Evolutionary conservation across 768 basidiomycete genomes (phyloP).

Genomic region (Podaxis carcinomalis): DNA sequence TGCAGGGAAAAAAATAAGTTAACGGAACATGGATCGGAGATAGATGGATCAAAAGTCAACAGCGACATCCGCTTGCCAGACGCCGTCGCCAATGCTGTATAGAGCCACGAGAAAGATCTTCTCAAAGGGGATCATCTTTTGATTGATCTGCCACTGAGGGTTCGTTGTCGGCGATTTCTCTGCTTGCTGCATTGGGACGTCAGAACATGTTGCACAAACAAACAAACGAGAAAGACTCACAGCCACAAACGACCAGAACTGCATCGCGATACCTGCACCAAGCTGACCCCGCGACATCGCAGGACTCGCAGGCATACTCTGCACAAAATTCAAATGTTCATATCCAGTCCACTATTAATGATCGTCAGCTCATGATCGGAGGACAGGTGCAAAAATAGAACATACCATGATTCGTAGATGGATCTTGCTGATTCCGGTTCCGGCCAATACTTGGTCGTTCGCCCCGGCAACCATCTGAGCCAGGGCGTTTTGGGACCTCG

Average conservation of each 20-base stretch:
- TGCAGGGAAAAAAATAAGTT: too few relatives aligned
- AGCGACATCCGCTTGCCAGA: conserved; percentile 17
- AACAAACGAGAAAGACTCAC: not conserved
- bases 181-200: conserved; percentile 5
- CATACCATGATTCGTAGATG: conserved; percentile 13
- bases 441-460: conserved; percentile 11
- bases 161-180: not conserved
- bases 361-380: not conserved
- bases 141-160: conserved; percentile 9
- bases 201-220: not conserved
- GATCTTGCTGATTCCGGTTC: conserved; percentile 5
- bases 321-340: conserved; percentile 9
- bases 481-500: conserved; percentile 2
- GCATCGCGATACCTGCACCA: conserved; percentile 30
- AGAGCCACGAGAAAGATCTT: conserved; percentile 14
- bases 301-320: conserved; percentile 4
- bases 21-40: not conserved
- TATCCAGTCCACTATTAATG: conserved; percentile 14
- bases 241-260: conserved; percentile 10
- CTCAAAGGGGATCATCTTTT: conserved; percentile 10
- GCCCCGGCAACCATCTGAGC: conserved; percentile 11
- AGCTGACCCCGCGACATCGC: conserved; percentile 41
- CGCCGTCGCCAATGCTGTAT: conserved; percentile 11
- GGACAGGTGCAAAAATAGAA: not conserved
- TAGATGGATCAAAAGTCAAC: conserved; percentile 5